Base-by-base conservation (phyloP, 495 filamentous ascomycete genomes). In the Podospora didyma region DNA sequence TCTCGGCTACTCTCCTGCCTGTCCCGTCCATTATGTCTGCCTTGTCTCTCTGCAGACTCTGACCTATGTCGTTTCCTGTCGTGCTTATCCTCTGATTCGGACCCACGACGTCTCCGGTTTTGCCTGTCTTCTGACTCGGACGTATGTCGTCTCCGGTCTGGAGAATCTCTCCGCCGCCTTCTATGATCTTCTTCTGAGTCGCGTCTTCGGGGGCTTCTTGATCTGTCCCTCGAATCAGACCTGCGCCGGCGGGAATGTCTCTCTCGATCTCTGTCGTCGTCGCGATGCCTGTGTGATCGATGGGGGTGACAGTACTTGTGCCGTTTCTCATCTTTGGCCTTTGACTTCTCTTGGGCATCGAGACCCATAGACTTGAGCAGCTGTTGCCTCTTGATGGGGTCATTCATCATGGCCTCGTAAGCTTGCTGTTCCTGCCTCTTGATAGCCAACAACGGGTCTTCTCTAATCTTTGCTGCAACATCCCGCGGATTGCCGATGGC, bases 351-450 rank as follows among this genome's bases (percentile, higher is more conserved):
- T 46, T 76, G 73, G 24, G 77, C 80, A 16, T 72, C 65, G 35
- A 75, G 70, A 7, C 78, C 84, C 62, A 83, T 81, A 22, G 81
- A 79, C 46, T 83, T 82, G 46, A 90, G 76, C 23, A 92, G 71
- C 66, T 88, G 84, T 62, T 85, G 75, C 62, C 87, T 79, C 66
- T 84, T 85, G 44, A 86, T 78, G 2, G 88, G 84, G 64, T 96
- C 90, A 56, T 90, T 95, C 79, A 96, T 89, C 78, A 88, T 84
- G 0, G 85, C 84, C 70, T 97, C 90, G 64, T 92, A 92, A 6
- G 90, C 89, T 54, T 88, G 89, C 72, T 97, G 92, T 66, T 97
- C 91, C 69, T 90, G 84, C 71, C 83, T 89, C 79, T 93, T 96
- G 65, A 98, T 95, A 48, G 90, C 89, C 31, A 98, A 69, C 62